These are phyloP conservation scores for Cladobotryum mycophilum DNA, from an alignment of 2,329 filamentous ascomycete genomes.

Conservation along the genomic window DNA sequence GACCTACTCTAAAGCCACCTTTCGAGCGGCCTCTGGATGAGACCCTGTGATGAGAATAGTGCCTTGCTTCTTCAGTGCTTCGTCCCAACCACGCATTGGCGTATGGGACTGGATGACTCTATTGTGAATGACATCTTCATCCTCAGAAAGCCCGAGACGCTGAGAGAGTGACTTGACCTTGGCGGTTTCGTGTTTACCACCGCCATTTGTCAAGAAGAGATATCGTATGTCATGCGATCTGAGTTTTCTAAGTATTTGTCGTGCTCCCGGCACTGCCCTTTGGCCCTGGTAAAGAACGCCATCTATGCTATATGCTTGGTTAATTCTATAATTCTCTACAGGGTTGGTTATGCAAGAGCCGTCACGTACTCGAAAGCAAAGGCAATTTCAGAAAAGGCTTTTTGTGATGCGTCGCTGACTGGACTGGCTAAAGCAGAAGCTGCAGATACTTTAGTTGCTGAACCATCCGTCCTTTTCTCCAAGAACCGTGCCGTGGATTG, in stretches of 20 bases:
- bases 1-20: slow-evolving; percentile 61
- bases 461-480: background rate
- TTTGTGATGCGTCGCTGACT: slow-evolving; percentile 15
- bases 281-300: slow-evolving; percentile 87
- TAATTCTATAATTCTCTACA: background rate
- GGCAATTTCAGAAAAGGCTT: slow-evolving; percentile 27
- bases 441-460: background rate
- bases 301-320: slow-evolving; percentile 56
- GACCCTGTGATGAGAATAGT: slow-evolving; percentile 72
- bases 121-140: slow-evolving; percentile 28
- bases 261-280: slow-evolving; percentile 71
- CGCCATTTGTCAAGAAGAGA: slow-evolving; percentile 93
- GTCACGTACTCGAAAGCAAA: slow-evolving; percentile 33
- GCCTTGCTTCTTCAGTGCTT: slow-evolving; percentile 28
- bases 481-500: background rate
- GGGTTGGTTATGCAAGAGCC: background rate
- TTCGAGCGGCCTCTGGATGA: slow-evolving; percentile 58
- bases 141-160: slow-evolving; percentile 24
- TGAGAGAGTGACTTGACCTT: slow-evolving; percentile 30
- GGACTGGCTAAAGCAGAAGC: background rate
- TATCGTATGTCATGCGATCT: slow-evolving; percentile 75
- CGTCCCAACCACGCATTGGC: slow-evolving; percentile 61
- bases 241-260: slow-evolving; percentile 65
- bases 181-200: slow-evolving; percentile 67
- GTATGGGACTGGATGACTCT: slow-evolving; percentile 75